These are phyloP conservation scores for Xylariaceae sp. DNA, from an alignment of 2,329 filamentous ascomycete genomes.

Conservation along the genomic window DNA sequence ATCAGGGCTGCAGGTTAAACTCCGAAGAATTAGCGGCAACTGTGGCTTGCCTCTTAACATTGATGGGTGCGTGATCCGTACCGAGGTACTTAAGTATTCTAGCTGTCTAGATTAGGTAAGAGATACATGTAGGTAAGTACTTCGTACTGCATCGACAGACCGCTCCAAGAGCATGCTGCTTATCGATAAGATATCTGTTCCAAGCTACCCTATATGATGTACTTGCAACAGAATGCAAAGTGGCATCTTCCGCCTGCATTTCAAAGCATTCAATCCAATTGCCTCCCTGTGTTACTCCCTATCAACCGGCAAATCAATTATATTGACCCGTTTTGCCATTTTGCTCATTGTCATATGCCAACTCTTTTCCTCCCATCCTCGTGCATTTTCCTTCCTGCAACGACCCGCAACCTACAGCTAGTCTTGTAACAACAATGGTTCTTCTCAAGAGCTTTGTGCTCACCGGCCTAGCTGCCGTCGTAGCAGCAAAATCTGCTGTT, in stretches of 20 bases:
- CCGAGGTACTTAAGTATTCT: too few relatives aligned
- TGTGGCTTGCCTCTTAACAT: too few relatives aligned
- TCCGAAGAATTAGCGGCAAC: slow-evolving; percentile 16
- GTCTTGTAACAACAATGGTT: slow-evolving; percentile 44
- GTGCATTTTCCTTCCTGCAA: slow-evolving; percentile 8
- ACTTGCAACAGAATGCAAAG: slow-evolving; percentile 36
- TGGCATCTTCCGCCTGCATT: slow-evolving; percentile 42
- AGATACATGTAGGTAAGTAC: too few relatives aligned
- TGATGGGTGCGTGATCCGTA: too few relatives aligned
- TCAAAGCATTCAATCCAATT: slow-evolving; percentile 41
- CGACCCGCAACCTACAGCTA: slow-evolving; percentile 2
- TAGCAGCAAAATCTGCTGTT: slow-evolving; percentile 77
- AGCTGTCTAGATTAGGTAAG: too few relatives aligned
- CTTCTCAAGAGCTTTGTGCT: slow-evolving; percentile 63
- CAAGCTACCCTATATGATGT: slow-evolving; percentile 3
- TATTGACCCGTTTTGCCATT: neutral
- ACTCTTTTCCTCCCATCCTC: neutral
- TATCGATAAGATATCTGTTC: slow-evolving; percentile 22
- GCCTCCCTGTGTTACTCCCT: slow-evolving; percentile 2
- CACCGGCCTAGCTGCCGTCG: slow-evolving; percentile 56
- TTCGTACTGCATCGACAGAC: neutral
- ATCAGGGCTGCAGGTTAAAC: slow-evolving; percentile 21
- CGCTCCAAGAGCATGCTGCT: neutral
- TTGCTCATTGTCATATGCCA: neutral
- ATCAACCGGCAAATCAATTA: slow-evolving; percentile 14